A percentile compares a stretch with the other conserved stretches of the same genome.
These are phyloP conservation scores for Erodium maritimum DNA, from an alignment of 345 rosid genomes.

Conservation along the genomic window DNA sequence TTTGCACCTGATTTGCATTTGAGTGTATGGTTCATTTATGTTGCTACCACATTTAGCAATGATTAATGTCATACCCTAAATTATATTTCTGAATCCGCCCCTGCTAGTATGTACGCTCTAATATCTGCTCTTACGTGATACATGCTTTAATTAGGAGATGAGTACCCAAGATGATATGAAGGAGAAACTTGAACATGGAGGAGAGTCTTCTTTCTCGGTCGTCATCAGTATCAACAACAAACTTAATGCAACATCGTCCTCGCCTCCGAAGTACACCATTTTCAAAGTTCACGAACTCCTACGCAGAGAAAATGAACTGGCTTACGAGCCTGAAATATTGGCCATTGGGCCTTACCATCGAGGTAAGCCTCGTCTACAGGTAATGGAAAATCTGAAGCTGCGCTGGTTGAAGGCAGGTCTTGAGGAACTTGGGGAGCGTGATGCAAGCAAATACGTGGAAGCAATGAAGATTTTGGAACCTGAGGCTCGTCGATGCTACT, in stretches of 20 bases:
- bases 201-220: background rate
- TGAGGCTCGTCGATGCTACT: background rate
- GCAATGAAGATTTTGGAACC: slow-evolving; percentile 1
- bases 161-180: no score
- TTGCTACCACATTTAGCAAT: no score
- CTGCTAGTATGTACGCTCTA: no score
- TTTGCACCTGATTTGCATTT: no score
- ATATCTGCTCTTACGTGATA: no score
- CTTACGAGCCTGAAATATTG: slow-evolving; percentile 14
- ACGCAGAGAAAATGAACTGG: slow-evolving; percentile 7
- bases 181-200: background rate
- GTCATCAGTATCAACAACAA: background rate
- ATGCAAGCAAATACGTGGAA: background rate
- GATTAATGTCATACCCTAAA: no score
- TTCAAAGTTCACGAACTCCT: slow-evolving; percentile 9
- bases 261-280: slow-evolving; percentile 1
- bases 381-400: slow-evolving; percentile 11
- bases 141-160: no score
- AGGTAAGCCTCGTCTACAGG: slow-evolving; percentile 3
- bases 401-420: slow-evolving; percentile 7
- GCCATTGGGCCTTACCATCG: slow-evolving; percentile 18
- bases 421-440: background rate
- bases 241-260: background rate
- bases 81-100: no score
- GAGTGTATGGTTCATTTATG: no score